Evolutionary conservation across 305 asterid genomes (phyloP), one percentile per base, ranked within the genome.

Genomic region (Solanum hybrid): DNA sequence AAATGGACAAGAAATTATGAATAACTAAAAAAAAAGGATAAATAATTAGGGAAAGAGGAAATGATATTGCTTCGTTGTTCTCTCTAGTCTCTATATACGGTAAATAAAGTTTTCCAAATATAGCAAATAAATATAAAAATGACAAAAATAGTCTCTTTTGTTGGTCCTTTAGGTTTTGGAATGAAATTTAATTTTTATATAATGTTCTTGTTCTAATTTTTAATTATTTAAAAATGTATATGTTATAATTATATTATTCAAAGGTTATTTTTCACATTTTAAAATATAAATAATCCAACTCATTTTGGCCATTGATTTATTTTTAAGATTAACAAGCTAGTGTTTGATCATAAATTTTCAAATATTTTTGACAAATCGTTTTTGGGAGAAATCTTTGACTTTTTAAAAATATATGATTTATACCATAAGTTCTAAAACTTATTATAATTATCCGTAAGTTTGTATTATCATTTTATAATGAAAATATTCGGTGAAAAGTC

Each of bases 21-120:
- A 11, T 0, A 11, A 40, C 13, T 0, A 39, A 11, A 11, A 40
- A 11, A 39, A 11, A 39, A 1, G 0, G 2, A 40, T 0, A 40
- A 40, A 11, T 11, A 11, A 40, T 40, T 40, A 40, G 51, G 0
- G 16, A 40, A 0, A 11, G 5, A 40, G 16, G 2, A 11, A 40
- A 11, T 40, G 16, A 0, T 9, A 5, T 33, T 18, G 83, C 42
- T 33, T 77, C 16, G n/a, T 33, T 0, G 13, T 31, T 31, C 4
- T 33, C 24, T 31, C 82, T 31, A 75, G 37, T 74, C 3, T 16
- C 11, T 12, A 74, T 74, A 9, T 14, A 75, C 1, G 35, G 5
- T 16, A 31, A 75, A 31, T 75, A 75, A 75, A 14, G 13, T 75
- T 75, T 75, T 75, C 81, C 36, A 75, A 75, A 75, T 69, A 75